A percentile compares a stretch with the other conserved stretches of the same genome.
phyloP scores from a whole-genome alignment of 2,329 filamentous ascomycete species.

The Arthrobotrys megalospora region DNA sequence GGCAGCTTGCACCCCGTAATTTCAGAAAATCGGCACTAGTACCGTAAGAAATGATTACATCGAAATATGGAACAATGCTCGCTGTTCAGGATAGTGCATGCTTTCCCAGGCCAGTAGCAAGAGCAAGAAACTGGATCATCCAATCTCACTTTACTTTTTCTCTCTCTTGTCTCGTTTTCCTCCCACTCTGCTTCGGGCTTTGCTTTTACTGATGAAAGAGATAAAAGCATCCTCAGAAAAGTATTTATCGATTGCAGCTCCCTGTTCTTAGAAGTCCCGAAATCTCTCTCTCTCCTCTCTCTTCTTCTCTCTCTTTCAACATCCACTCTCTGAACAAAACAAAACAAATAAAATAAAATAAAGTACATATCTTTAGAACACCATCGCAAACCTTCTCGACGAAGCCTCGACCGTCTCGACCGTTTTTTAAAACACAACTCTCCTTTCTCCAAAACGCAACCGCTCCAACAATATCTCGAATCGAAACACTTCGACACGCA shows the following conservation, averaged over 20 bases:
- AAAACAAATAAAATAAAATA: slow-evolving; percentile 2
- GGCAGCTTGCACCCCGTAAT: slow-evolving; percentile 60
- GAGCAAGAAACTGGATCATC: slow-evolving; percentile 60
- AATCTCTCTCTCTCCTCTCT: slow-evolving; percentile 29
- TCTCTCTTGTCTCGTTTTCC: slow-evolving; percentile 16
- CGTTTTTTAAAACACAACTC: slow-evolving; percentile 33
- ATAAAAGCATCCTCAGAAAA: slow-evolving; percentile 59
- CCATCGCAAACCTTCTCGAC: slow-evolving; percentile 31
- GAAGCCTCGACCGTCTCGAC: slow-evolving; percentile 35
- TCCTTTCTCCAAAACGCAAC: slow-evolving; percentile 50
- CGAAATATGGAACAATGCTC: slow-evolving; percentile 60
- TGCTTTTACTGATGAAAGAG: slow-evolving; percentile 36
- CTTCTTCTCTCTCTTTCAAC: slow-evolving; percentile 25
- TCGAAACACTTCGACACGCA: slow-evolving; percentile 11
- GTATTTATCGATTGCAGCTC: slow-evolving; percentile 61
- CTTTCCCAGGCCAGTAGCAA: slow-evolving; percentile 60
- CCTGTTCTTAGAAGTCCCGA: slow-evolving; percentile 47
- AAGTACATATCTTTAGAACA: background rate
- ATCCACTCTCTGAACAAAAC: slow-evolving; percentile 43
- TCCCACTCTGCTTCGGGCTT: slow-evolving; percentile 39
- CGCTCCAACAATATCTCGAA: slow-evolving; percentile 31
- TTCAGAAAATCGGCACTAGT: slow-evolving; percentile 60
- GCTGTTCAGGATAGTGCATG: slow-evolving; percentile 61
- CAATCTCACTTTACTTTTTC: slow-evolving; percentile 59
- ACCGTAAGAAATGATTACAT: slow-evolving; percentile 61